Conservation (phyloP, 192 early-diverging fungal species). For the Coemansia sp. region DNA sequence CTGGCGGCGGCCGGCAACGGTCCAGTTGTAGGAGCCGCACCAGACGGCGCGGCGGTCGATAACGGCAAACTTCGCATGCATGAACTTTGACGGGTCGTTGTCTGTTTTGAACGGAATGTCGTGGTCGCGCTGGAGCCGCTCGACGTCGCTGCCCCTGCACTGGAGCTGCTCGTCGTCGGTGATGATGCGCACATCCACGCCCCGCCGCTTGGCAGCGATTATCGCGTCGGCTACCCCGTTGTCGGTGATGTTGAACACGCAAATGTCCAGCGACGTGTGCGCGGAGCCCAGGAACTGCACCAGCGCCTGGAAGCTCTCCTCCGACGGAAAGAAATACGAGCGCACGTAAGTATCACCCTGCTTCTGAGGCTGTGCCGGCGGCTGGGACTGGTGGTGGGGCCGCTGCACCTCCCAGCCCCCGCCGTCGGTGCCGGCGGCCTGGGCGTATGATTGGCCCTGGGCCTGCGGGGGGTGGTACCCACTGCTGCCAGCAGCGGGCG, state of each 20-base stretch:
- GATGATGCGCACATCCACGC: slow-evolving; percentile 64
- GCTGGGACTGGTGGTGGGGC: slow-evolving; percentile 1
- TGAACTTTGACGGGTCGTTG: slow-evolving; percentile 41
- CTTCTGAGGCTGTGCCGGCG: slow-evolving; percentile 2
- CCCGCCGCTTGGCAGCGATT: slow-evolving; percentile 54
- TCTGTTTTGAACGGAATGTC: slow-evolving; percentile 55
- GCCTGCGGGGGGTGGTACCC: slow-evolving; percentile 29
- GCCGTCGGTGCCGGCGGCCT: slow-evolving; percentile 15
- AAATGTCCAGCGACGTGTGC: slow-evolving; percentile 60
- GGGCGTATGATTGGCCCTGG: slow-evolving; percentile 21
- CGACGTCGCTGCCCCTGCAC: slow-evolving; percentile 55
- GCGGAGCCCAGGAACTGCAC: slow-evolving; percentile 55
- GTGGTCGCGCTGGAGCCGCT: slow-evolving; percentile 48
- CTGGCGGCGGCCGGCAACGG: slow-evolving; percentile 56
- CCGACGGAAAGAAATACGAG: slow-evolving; percentile 60
- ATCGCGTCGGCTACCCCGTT: slow-evolving; percentile 66
- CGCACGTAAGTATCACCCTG: slow-evolving; percentile 30
- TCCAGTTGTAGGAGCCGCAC: slow-evolving; percentile 57
- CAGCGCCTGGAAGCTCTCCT: slow-evolving; percentile 55
- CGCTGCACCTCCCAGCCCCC: slow-evolving; percentile 28
- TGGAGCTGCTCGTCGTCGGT: slow-evolving; percentile 64
- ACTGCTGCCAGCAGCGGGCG: not conserved
- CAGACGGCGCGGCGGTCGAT: slow-evolving; percentile 56
- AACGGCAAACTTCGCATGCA: slow-evolving; percentile 74
- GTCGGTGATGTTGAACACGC: slow-evolving; percentile 72